These are phyloP conservation scores for Colletotrichum sp. DNA, from an alignment of 2,329 filamentous ascomycete species.

Conservation along the genomic window DNA sequence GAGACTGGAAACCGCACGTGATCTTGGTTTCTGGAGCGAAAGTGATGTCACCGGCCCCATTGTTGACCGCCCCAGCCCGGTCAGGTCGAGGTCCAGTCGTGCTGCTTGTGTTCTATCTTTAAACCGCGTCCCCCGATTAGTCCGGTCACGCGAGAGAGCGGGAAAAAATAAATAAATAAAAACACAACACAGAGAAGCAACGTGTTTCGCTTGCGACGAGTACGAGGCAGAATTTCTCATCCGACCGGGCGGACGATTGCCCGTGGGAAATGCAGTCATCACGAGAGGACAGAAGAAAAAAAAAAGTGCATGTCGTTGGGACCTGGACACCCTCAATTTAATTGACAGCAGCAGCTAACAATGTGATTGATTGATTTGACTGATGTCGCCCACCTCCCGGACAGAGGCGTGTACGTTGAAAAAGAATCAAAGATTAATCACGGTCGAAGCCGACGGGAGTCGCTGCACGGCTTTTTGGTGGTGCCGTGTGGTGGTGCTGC, in stretches of 20 bases:
- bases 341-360: not conserved
- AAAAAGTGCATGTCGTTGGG: not conserved
- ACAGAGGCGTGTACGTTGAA: slow-evolving; percentile 1
- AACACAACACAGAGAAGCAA: not conserved
- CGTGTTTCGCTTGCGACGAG: not conserved
- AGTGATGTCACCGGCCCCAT: not conserved
- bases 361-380: not conserved
- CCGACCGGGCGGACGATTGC: not conserved
- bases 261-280: not conserved
- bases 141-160: not conserved
- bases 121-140: not conserved
- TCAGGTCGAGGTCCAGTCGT: not conserved
- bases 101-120: not conserved
- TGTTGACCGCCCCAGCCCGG: not conserved
- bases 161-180: not conserved
- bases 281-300: not conserved
- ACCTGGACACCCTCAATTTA: not conserved
- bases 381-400: not conserved
- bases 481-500: not conserved
- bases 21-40: not conserved
- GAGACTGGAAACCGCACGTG: not conserved
- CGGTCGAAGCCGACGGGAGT: not conserved
- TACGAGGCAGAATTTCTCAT: not conserved
- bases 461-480: not conserved
- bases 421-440: not conserved